These are phyloP conservation scores for Sarocladiaceae sp. DNA, from an alignment of 2,329 filamentous ascomycete genomes.

Conservation along the genomic window DNA sequence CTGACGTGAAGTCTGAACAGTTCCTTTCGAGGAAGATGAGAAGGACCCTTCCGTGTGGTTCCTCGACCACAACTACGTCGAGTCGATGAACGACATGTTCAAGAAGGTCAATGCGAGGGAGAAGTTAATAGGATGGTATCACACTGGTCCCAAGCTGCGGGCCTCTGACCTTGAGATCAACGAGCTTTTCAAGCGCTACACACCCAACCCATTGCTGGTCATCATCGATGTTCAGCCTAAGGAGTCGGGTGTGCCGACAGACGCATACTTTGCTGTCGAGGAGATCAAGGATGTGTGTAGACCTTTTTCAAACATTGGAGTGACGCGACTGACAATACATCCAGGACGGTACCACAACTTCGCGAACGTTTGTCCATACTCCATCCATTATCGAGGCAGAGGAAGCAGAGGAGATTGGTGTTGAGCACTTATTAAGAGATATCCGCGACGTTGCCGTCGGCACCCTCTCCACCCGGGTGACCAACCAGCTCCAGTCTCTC, in stretches of 20 bases:
- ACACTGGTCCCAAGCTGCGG: constrained; percentile 93
- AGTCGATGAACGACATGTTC: constrained; percentile 99
- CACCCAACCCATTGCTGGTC: constrained; percentile 88
- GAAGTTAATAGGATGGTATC: constrained; percentile 99
- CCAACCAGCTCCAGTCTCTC: constrained; percentile 93
- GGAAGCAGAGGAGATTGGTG: constrained; percentile 97
- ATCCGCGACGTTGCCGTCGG: constrained; percentile 97
- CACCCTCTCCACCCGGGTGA: constrained; percentile 92
- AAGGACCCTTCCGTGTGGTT: constrained; percentile 99
- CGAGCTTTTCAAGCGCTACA: constrained; percentile 99
- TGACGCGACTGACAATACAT: background rate
- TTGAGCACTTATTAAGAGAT: constrained; percentile 94
- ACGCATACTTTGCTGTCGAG: constrained; percentile 98
- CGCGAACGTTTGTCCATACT: constrained; percentile 96
- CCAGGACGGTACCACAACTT: constrained; percentile 92
- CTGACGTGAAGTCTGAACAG: constrained; percentile 37
- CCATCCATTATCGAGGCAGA: constrained; percentile 98
- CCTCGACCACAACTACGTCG: constrained; percentile 97
- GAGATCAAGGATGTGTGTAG: constrained; percentile 93
- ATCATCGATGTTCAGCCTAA: constrained; percentile 99
- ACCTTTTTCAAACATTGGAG: background rate
- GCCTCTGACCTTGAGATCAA: constrained; percentile 98
- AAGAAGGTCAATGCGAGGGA: constrained; percentile 99
- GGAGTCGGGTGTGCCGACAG: constrained; percentile 93
- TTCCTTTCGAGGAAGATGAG: constrained; percentile 98